Conservation (phyloP, 2,329 filamentous ascomycete species). For the Chaetomium strumarium region DNA sequence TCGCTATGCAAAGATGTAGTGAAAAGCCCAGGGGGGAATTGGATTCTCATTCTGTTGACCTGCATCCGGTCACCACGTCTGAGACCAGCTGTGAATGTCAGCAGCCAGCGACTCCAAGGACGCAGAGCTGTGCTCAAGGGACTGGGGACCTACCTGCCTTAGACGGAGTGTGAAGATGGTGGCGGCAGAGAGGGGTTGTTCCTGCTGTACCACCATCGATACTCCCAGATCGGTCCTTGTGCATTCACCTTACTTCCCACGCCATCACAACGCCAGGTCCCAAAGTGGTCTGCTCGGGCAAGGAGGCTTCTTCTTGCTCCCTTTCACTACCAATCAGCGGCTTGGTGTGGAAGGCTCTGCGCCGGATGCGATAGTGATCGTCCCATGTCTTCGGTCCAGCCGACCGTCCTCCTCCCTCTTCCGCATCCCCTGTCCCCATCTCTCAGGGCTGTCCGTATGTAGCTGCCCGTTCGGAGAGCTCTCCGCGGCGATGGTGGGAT, state of each 20-base stretch:
- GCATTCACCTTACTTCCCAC: not conserved
- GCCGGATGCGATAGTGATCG: not conserved
- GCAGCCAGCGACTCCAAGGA: not conserved
- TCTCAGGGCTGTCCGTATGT: not conserved
- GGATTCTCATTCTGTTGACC: not conserved
- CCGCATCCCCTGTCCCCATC: not conserved
- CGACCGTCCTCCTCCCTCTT: not conserved
- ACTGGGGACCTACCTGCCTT: not conserved
- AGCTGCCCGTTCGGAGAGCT: constrained; percentile 4
- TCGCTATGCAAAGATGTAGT: not conserved
- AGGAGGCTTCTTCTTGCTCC: not conserved
- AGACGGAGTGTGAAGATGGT: not conserved
- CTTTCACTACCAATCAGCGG: constrained; percentile 1
- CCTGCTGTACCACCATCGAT: constrained; percentile 7
- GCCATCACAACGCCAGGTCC: not conserved
- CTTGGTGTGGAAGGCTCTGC: not conserved
- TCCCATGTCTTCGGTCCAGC: constrained; percentile 1
- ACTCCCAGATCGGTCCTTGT: constrained; percentile 9
- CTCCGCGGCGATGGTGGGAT: constrained; percentile 2
- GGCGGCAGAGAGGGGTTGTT: not conserved
- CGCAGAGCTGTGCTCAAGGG: not conserved
- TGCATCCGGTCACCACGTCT: not conserved
- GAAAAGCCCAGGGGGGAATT: not conserved
- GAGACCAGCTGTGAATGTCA: constrained; percentile 1
- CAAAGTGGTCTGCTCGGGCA: not conserved